Evolutionary conservation across 176 grass and related monocot genomes (phyloP), one percentile per base, ranked within the genome.

Genomic region (Triticum turgidum): DNA sequence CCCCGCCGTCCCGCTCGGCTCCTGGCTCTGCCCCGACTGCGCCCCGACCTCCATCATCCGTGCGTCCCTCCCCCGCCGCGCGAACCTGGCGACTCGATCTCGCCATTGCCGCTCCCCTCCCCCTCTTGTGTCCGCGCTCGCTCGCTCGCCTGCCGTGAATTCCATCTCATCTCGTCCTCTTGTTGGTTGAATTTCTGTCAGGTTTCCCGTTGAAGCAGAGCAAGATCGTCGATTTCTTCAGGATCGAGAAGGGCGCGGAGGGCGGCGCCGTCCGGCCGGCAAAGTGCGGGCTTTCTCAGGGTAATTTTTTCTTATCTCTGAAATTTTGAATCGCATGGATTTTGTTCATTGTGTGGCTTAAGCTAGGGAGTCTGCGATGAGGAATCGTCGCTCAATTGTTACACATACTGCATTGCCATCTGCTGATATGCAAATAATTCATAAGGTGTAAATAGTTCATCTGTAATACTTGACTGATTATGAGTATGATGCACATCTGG

Each of bases 141-240:
- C 47, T 54, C 1, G 51, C 67, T 64, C 71, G 39, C 67, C 39
- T 80, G n/a, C 86, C 76, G 4, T 47, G 33, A 8, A 24, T 49
- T 69, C 41, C 42, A 18, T 59, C 56, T 24, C 10, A 1, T 80
- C 80, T 78, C 63, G 34, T 65, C 78, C 42, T 49, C 63, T 21
- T 78, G 13, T 24, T 69, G 70, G 62, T 11, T 69, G 39, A 59
- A 9, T 73, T 5, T 73, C 4, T 37, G 61, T 29, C 82, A 99
- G 94, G 90, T 64, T 92, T 94, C 80, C 90, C 97, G 21, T 61
- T 96, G 84, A 92, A 88, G 78, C 94, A 99, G 86, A 96, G 70
- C 18, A 96, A 94, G 94, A 98, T 98, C 75, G 29, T 96, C 2
- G 88, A 96, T 92, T 99, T 99, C 89, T 99, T 99, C 85, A 69